Conservation (phyloP, 306 rosid genomes). For the Albizia julibrissin region DNA sequence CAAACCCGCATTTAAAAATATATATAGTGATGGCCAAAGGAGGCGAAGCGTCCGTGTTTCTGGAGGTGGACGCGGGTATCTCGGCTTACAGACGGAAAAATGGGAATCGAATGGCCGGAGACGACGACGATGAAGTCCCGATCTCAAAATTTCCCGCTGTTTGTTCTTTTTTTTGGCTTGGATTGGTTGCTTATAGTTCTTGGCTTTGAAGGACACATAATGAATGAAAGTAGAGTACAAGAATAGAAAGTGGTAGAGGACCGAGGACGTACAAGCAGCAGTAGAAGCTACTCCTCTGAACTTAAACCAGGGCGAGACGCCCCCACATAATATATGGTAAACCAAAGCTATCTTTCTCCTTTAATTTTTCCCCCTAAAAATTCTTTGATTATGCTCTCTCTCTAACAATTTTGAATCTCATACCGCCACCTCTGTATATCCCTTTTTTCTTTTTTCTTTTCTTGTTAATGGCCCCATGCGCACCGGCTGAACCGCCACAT, state of each 20-base stretch:
- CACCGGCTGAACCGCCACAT: conserved; percentile 54
- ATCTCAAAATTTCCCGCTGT: conserved; percentile 30
- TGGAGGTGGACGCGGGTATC: conserved; percentile 18
- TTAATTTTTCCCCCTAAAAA: not conserved
- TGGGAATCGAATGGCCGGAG: conserved; percentile 40
- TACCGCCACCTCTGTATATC: conserved; percentile 39
- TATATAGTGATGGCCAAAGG: not conserved
- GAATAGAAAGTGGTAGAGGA: conserved; percentile 19
- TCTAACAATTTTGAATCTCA: conserved; percentile 46
- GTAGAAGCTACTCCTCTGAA: conserved; percentile 54
- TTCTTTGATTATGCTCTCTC: conserved; percentile 6
- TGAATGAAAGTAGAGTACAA: conserved; percentile 31
- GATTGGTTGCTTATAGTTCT: not conserved
- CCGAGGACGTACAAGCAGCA: conserved; percentile 45
- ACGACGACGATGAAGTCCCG: conserved; percentile 32
- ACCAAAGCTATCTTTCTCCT: not conserved
- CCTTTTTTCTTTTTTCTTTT: not conserved
- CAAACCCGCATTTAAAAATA: not conserved
- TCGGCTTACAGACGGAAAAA: not conserved
- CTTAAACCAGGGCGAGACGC: conserved; percentile 41
- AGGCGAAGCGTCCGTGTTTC: conserved; percentile 23
- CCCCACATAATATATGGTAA: not conserved
- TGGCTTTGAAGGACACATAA: conserved; percentile 9
- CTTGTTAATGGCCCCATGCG: conserved; percentile 38
- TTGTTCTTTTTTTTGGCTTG: not conserved